These are phyloP conservation scores for Sporobolomyces phaffii DNA, from an alignment of 768 basidiomycete species.

Conservation along the genomic window DNA sequence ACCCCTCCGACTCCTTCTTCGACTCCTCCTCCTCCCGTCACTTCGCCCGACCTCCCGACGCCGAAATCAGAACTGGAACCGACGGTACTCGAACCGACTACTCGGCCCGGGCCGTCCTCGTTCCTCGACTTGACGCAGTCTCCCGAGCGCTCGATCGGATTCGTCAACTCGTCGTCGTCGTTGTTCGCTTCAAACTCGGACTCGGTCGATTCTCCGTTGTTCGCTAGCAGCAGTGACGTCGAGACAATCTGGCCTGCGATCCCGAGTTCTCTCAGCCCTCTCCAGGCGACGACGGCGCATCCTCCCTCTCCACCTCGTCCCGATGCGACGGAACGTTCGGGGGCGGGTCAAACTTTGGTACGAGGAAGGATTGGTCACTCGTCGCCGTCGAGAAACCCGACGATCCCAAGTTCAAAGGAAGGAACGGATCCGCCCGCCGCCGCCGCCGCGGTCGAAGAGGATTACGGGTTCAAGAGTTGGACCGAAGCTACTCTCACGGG, in stretches of 20 bases:
- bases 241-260: neutral
- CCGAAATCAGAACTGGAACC: constrained; percentile 16
- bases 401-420: too few species aligned
- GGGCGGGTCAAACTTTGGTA: neutral
- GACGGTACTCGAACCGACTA: neutral
- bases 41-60: neutral
- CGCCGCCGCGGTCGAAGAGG: neutral
- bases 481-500: constrained; percentile 29
- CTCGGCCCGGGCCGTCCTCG: neutral
- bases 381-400: too few species aligned
- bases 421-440: too few species aligned
- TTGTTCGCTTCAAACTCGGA: too few species aligned
- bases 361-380: too few species aligned
- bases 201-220: too few species aligned
- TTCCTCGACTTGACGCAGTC: neutral
- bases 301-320: neutral
- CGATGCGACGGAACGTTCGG: too few species aligned
- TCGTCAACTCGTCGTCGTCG: too few species aligned
- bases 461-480: constrained; percentile 26
- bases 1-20: constrained; percentile 1
- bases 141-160: too few species aligned
- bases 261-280: neutral
- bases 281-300: neutral
- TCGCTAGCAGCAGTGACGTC: too few species aligned
- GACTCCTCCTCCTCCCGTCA: neutral